phyloP scores from a whole-genome alignment of 1,284 basidiomycete genomes.

The Ustanciosporium gigantosporum region DNA sequence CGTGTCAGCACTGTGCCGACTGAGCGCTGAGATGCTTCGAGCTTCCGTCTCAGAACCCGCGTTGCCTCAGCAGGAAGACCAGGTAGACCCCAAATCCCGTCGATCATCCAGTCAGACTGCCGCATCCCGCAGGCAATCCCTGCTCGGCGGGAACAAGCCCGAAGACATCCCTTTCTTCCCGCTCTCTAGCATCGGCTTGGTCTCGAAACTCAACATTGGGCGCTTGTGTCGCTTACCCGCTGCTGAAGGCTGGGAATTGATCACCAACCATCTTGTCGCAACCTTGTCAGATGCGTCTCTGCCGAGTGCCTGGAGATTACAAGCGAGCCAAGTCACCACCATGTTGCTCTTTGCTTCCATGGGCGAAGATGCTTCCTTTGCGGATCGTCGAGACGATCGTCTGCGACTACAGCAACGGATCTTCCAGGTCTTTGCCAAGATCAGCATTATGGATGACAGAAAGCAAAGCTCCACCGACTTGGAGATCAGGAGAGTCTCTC shows the following conservation, averaged over 20 bases:
- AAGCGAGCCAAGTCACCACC: conserved; percentile 79
- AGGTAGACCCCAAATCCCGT: too few species aligned
- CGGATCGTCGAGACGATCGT: conserved; percentile 61
- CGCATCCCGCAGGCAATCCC: neutral
- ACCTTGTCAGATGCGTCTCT: conserved; percentile 72
- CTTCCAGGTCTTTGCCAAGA: conserved; percentile 77
- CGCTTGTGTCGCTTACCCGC: conserved; percentile 79
- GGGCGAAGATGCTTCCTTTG: conserved; percentile 64
- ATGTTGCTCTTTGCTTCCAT: conserved; percentile 65
- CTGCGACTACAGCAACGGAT: conserved; percentile 77
- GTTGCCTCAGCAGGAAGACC: conserved; percentile 1
- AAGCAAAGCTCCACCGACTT: conserved; percentile 58
- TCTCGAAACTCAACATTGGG: conserved; percentile 79
- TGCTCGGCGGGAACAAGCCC: conserved; percentile 25
- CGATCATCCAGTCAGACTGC: neutral
- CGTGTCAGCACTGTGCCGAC: conserved; percentile 76
- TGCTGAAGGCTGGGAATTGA: conserved; percentile 80
- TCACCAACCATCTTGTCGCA: conserved; percentile 76
- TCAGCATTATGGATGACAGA: conserved; percentile 70
- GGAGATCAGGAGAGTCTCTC: conserved; percentile 81
- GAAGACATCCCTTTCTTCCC: conserved; percentile 69
- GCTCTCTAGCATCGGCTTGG: conserved; percentile 78
- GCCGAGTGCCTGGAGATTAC: conserved; percentile 78
- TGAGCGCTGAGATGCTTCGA: conserved; percentile 67
- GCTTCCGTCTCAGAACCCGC: conserved; percentile 1